phyloP scores from a whole-genome alignment of 2,329 filamentous ascomycete species.

The Nothopassalora personata region DNA sequence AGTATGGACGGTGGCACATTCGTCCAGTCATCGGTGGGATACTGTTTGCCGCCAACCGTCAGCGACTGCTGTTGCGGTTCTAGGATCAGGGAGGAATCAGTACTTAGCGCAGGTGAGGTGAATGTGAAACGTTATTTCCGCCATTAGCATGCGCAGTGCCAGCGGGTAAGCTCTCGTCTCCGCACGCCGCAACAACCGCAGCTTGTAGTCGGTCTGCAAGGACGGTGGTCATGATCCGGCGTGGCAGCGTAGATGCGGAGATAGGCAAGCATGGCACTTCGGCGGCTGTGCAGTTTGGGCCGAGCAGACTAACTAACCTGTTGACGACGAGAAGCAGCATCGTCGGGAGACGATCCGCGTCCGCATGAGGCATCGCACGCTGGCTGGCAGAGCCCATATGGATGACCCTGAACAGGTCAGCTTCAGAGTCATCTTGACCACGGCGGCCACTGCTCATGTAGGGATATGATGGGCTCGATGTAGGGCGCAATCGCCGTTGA shows the following conservation, averaged over 20 bases:
- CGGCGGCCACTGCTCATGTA: neutral
- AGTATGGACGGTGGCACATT: conserved; percentile 76
- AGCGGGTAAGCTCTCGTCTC: neutral
- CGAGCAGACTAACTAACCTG: conserved; percentile 14
- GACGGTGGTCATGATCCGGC: neutral
- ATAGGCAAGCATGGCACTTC: neutral
- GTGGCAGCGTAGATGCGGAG: neutral
- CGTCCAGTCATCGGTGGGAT: conserved; percentile 72
- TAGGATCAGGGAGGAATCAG: conserved; percentile 15
- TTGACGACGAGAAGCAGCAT: conserved; percentile 17
- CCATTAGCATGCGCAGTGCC: neutral
- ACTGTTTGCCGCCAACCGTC: conserved; percentile 58
- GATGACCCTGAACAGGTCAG: conserved; percentile 11
- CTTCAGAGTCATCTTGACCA: too few relatives aligned
- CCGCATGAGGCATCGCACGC: conserved; percentile 20
- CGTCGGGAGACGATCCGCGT: conserved; percentile 11
- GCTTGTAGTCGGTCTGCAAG: neutral
- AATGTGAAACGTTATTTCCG: conserved; percentile 8
- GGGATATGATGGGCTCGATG: neutral
- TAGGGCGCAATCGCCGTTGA: neutral
- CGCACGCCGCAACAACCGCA: neutral
- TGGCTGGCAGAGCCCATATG: conserved; percentile 18
- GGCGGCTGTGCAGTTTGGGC: neutral
- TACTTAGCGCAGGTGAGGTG: conserved; percentile 5
- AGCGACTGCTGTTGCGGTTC: conserved; percentile 33